Conservation (phyloP, 768 basidiomycete genomes). For the Suillus paluster region DNA sequence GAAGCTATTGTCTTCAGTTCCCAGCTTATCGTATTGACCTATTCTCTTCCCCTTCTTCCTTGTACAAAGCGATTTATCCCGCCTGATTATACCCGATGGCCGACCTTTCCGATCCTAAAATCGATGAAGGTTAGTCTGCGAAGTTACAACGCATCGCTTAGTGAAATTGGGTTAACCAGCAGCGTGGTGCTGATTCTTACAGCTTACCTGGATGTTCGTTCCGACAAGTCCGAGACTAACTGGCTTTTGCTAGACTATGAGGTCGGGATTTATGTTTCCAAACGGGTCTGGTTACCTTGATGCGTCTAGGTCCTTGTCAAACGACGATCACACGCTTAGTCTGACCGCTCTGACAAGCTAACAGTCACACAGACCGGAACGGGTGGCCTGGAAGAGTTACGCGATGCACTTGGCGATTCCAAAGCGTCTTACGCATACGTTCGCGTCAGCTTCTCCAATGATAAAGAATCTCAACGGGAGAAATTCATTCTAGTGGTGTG, state of each 20-base stretch:
- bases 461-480: constrained; percentile 85
- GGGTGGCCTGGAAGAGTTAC: constrained; percentile 80
- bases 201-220: constrained; percentile 90
- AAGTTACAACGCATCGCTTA: constrained; percentile 7
- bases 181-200: constrained; percentile 33
- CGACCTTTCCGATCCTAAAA: constrained; percentile 75
- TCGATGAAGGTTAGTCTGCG: constrained; percentile 63
- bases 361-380: constrained; percentile 77
- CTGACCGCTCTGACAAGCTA: constrained; percentile 83
- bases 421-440: constrained; percentile 87
- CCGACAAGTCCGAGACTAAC: constrained; percentile 83
- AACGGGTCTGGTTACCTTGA: constrained; percentile 14
- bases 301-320: constrained; percentile 17
- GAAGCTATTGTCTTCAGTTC: background rate
- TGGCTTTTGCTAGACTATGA: constrained; percentile 93
- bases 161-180: constrained; percentile 18
- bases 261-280: constrained; percentile 41
- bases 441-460: constrained; percentile 83
- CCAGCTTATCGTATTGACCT: constrained; percentile 1
- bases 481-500: constrained; percentile 87
- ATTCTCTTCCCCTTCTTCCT: background rate
- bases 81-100: constrained; percentile 55
- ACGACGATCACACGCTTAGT: constrained; percentile 38
- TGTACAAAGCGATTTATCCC: background rate
- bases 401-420: constrained; percentile 66